Percentiles rank a stretch among this genome's conserved stretches.
These are phyloP conservation scores for Nannizziopsis arthrosporioides DNA, from an alignment of 2,329 filamentous ascomycete genomes.

Conservation along the genomic window DNA sequence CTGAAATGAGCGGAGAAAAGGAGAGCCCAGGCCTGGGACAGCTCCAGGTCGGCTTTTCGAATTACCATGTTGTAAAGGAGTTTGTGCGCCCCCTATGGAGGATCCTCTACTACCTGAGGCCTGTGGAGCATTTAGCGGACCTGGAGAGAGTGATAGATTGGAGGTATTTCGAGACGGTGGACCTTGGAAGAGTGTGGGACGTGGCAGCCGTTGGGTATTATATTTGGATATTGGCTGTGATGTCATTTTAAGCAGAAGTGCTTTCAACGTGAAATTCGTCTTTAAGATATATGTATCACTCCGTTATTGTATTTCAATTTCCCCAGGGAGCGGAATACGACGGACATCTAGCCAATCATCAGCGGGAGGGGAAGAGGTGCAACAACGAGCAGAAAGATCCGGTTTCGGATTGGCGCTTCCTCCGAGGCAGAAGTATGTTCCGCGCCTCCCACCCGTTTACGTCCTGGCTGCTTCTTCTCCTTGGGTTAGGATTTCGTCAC, in stretches of 20 bases:
- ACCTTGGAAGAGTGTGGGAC: conserved; percentile 68
- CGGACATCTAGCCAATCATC: no score
- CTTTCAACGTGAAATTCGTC: no score
- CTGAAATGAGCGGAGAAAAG: conserved; percentile 17
- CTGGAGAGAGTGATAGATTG: conserved; percentile 49
- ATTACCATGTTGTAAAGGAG: conserved; percentile 5
- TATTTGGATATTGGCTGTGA: conserved; percentile 1
- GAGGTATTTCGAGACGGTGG: conserved; percentile 67
- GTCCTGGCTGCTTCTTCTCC: neutral
- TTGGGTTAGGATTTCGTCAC: neutral
- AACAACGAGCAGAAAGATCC: no score
- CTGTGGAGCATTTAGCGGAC: conserved; percentile 13
- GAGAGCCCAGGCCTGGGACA: conserved; percentile 13
- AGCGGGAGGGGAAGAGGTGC: no score
- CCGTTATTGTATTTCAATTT: no score
- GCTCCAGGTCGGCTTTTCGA: conserved; percentile 1
- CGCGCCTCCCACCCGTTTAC: no score
- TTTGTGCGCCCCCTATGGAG: neutral
- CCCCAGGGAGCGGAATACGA: no score
- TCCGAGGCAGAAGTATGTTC: no score
- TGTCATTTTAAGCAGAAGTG: neutral
- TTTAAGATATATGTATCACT: no score
- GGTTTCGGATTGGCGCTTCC: no score
- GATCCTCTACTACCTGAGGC: neutral
- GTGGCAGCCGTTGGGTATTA: conserved; percentile 47